Evolutionary conservation across 2,329 filamentous ascomycete species (phyloP).

Genomic region (Triangularia setosa): DNA sequence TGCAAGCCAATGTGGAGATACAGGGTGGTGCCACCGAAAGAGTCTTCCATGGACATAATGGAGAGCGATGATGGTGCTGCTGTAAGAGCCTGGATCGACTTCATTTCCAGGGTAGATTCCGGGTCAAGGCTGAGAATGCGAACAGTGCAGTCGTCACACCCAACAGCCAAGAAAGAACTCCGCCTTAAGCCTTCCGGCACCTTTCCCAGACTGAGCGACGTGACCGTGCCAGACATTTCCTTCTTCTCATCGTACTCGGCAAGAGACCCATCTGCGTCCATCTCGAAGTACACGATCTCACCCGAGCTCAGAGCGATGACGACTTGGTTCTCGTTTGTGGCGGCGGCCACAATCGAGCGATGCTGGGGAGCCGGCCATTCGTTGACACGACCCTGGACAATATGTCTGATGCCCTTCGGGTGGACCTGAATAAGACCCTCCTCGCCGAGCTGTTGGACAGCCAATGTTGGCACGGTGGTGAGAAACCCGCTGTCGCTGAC

Average conservation of each 20-base stretch:
- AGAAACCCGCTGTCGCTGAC: slow-evolving; percentile 92
- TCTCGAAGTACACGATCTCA: slow-evolving; percentile 97
- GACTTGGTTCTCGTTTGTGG: slow-evolving; percentile 90
- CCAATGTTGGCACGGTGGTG: slow-evolving; percentile 81
- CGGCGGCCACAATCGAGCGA: slow-evolving; percentile 88
- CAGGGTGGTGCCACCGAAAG: slow-evolving; percentile 79
- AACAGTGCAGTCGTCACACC: slow-evolving; percentile 94
- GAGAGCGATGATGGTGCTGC: slow-evolving; percentile 83
- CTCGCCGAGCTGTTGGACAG: slow-evolving; percentile 90
- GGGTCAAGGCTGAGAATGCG: slow-evolving; percentile 87
- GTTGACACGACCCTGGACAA: slow-evolving; percentile 73
- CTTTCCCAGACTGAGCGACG: slow-evolving; percentile 86
- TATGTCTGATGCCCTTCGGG: slow-evolving; percentile 91
- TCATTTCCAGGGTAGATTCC: slow-evolving; percentile 85
- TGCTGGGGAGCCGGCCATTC: slow-evolving; percentile 94
- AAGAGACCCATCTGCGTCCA: slow-evolving; percentile 85
- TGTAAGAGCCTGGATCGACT: slow-evolving; percentile 89
- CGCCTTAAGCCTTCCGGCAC: slow-evolving; percentile 85
- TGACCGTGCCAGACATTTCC: slow-evolving; percentile 93
- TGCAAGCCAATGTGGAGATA: slow-evolving; percentile 95
- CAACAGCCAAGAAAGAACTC: slow-evolving; percentile 91
- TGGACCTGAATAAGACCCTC: slow-evolving; percentile 92
- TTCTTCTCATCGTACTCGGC: slow-evolving; percentile 94
- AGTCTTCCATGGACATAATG: slow-evolving; percentile 95
- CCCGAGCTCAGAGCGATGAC: slow-evolving; percentile 91